A percentile compares a stretch with the other conserved stretches of the same genome.
Evolutionary conservation across 805 yeast genomes (phyloP).

Genomic region (Danielozyma ontarioensis): DNA sequence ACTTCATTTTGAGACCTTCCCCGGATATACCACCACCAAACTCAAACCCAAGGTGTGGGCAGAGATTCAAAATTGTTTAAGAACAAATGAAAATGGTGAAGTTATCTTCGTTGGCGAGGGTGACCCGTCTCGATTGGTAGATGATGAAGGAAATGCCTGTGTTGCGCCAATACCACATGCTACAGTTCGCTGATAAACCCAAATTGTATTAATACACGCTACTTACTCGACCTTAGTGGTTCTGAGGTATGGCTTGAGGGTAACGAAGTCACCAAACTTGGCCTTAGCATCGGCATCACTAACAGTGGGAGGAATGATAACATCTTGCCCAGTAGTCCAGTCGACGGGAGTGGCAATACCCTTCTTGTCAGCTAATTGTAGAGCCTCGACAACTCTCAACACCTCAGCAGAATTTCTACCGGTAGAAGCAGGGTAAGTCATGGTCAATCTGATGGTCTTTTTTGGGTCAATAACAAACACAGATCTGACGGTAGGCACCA

Average conservation of each 20-base stretch:
- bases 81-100: conserved; percentile 23
- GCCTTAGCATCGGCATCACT: conserved; percentile 55
- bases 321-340: conserved; percentile 73
- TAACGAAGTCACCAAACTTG: conserved; percentile 57
- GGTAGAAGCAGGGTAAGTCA: conserved; percentile 69
- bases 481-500: conserved; percentile 64
- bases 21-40: conserved; percentile 13
- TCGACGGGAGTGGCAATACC: conserved; percentile 66
- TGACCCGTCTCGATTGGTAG: conserved; percentile 13
- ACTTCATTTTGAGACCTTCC: conserved; percentile 30
- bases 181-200: too few relatives aligned
- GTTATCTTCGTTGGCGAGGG: conserved; percentile 21
- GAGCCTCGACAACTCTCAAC: conserved; percentile 63
- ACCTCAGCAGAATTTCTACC: conserved; percentile 77
- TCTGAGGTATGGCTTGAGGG: conserved; percentile 60
- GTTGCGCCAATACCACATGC: too few relatives aligned
- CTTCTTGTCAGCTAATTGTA: conserved; percentile 58
- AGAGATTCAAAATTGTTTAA: conserved; percentile 21
- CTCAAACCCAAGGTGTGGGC: conserved; percentile 33
- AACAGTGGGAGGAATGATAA: conserved; percentile 64
- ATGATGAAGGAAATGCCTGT: conserved; percentile 5
- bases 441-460: conserved; percentile 55
- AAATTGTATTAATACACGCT: too few relatives aligned
- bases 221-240: conserved; percentile 33
- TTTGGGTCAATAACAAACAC: conserved; percentile 68